These are phyloP conservation scores for Verbascum thapsus DNA, from an alignment of 257 asterid genomes.

Conservation along the genomic window DNA sequence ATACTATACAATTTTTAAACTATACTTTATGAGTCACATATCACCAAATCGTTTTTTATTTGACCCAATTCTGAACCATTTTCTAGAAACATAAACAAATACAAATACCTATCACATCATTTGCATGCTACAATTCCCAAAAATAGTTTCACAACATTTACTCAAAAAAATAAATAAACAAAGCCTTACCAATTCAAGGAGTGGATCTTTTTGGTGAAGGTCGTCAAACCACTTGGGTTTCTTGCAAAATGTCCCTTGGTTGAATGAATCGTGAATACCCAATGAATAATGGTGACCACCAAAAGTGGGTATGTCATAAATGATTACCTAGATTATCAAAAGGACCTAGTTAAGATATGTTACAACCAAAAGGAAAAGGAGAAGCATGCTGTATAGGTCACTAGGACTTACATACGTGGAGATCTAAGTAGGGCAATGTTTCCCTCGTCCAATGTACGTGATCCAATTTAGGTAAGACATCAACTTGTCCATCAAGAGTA, in stretches of 20 bases:
- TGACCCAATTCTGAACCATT: no score
- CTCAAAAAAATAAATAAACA: no score
- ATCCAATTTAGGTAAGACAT: constrained; percentile 59
- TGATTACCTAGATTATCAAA: constrained; percentile 54
- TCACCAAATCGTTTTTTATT: no score
- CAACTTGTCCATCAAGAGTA: constrained; percentile 34
- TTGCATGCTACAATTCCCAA: no score
- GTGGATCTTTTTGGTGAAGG: constrained; percentile 53
- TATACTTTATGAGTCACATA: no score
- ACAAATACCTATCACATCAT: no score
- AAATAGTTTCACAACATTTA: no score
- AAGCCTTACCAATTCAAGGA: constrained; percentile 67
- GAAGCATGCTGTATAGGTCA: constrained; percentile 27
- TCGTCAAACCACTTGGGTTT: constrained; percentile 82
- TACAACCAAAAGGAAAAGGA: constrained; percentile 17
- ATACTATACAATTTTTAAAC: no score
- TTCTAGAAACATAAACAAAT: no score
- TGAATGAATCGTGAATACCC: constrained; percentile 41
- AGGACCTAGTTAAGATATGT: constrained; percentile 28
- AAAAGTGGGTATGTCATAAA: constrained; percentile 70
- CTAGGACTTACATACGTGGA: constrained; percentile 98
- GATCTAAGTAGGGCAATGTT: constrained; percentile 52
- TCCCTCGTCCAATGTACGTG: constrained; percentile 73
- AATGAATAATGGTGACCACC: constrained; percentile 78
- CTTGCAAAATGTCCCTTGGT: constrained; percentile 42